phyloP scores from a whole-genome alignment of 768 basidiomycete species.

The Phylloporus rhodoxanthus region DNA sequence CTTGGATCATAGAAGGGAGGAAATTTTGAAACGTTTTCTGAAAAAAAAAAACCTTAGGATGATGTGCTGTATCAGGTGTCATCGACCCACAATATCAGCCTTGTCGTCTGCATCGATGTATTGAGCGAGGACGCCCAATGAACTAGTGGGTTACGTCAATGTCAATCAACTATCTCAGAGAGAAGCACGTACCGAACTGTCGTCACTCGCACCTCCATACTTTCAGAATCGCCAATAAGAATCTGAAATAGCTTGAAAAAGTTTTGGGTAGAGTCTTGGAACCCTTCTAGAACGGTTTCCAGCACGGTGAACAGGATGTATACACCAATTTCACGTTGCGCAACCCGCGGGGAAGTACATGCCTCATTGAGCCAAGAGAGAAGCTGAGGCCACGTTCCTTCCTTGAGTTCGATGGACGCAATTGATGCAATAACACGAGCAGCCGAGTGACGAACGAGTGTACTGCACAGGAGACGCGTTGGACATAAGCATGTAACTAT shows the following conservation, averaged over 20 bases:
- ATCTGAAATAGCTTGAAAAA: constrained; percentile 77
- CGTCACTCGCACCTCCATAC: constrained; percentile 83
- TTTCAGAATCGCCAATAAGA: constrained; percentile 77
- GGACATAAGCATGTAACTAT: neutral
- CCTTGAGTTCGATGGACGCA: constrained; percentile 79
- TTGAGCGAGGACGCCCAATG: constrained; percentile 89
- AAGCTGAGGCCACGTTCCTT: constrained; percentile 78
- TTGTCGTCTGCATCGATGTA: constrained; percentile 89
- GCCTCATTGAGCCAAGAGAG: constrained; percentile 82
- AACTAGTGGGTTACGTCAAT: constrained; percentile 36
- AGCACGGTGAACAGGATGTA: constrained; percentile 88
- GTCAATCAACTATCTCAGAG: neutral
- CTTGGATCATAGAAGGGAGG: constrained; percentile 82
- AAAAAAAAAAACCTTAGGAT: neutral
- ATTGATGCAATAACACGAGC: constrained; percentile 92
- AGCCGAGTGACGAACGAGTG: constrained; percentile 86
- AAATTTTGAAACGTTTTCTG: constrained; percentile 85
- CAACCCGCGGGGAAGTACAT: constrained; percentile 57
- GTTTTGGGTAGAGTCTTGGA: constrained; percentile 65
- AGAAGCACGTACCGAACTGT: constrained; percentile 59
- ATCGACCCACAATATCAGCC: constrained; percentile 63
- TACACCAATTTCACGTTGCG: constrained; percentile 87
- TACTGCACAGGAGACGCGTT: constrained; percentile 40
- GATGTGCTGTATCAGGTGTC: neutral
- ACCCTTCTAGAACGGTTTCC: constrained; percentile 86